Percentiles rank a stretch among this genome's conserved stretches.
Evolutionary conservation across 768 basidiomycete species (phyloP).

Genomic region (Cyathus striatus): DNA sequence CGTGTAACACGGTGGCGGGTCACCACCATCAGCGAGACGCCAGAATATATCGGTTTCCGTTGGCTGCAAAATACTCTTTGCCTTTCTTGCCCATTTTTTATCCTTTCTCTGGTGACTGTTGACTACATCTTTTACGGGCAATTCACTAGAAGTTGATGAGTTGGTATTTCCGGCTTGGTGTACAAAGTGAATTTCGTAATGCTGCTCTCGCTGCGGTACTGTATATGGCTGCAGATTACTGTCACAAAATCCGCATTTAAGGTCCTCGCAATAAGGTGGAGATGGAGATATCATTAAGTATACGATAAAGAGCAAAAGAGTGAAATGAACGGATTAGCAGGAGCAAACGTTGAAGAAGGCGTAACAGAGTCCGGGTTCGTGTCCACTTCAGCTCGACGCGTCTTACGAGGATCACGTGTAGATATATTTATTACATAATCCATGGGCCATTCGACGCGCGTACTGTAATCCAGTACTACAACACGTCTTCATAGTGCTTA

Average conservation of each 20-base stretch:
- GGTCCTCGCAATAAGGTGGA: no score
- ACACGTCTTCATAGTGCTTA: conserved; percentile 8
- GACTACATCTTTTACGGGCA: no score
- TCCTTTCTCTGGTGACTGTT: no score
- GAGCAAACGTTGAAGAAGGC: no score
- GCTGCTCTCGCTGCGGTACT: conserved; percentile 35
- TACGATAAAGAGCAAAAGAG: no score
- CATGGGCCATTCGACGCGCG: conserved; percentile 42
- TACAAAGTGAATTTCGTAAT: conserved; percentile 51
- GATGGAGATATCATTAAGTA: no score
- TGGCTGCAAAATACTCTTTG: conserved; percentile 4
- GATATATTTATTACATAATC: not conserved
- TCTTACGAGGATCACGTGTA: no score
- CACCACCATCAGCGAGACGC: conserved; percentile 38
- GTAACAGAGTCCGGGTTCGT: no score
- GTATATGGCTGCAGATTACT: conserved; percentile 32
- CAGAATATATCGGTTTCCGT: conserved; percentile 56
- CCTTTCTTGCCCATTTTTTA: conserved; percentile 11
- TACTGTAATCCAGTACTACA: conserved; percentile 17
- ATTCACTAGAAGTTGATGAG: not conserved
- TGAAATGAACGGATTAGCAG: no score
- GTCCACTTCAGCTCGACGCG: no score
- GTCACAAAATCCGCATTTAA: conserved; percentile 49
- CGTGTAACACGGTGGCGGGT: conserved; percentile 51
- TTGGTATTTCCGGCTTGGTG: not conserved